A percentile compares a stretch with the other conserved stretches of the same genome.
Evolutionary conservation across 495 filamentous ascomycete species (phyloP).

Genomic region (Geoglossum glabrum): DNA sequence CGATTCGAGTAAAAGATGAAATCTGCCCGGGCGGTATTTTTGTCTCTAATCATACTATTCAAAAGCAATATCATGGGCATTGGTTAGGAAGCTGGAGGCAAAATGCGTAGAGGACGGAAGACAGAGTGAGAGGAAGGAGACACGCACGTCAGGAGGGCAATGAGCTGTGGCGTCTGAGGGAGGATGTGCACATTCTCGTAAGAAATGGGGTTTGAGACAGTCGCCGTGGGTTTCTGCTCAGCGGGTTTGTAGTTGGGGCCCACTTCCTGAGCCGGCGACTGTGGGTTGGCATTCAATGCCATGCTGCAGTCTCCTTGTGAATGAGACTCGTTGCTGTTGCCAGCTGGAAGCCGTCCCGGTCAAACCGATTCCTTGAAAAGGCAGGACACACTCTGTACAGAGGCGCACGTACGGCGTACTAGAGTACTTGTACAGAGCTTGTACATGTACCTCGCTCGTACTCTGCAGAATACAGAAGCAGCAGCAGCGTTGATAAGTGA

Average conservation of each 20-base stretch:
- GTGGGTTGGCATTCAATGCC: conserved; percentile 2
- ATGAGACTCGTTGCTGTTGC: too few species aligned
- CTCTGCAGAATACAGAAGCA: too few species aligned
- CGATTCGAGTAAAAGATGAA: conserved; percentile 99
- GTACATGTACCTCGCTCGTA: too few species aligned
- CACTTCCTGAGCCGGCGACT: conserved; percentile 47
- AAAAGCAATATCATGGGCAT: not conserved
- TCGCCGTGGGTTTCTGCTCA: conserved; percentile 68
- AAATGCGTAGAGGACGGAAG: not conserved
- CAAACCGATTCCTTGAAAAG: too few species aligned
- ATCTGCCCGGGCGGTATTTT: conserved; percentile 70
- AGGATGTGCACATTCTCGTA: conserved; percentile 79
- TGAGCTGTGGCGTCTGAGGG: conserved; percentile 86
- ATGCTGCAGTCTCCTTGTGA: not conserved
- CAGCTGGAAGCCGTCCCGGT: too few species aligned
- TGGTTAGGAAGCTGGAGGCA: not conserved
- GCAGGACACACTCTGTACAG: too few species aligned
- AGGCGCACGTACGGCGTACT: too few species aligned
- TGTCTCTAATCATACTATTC: conserved; percentile 83
- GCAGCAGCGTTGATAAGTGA: too few species aligned
- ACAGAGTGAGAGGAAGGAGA: not conserved
- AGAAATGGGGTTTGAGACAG: conserved; percentile 65
- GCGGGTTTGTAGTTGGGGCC: conserved; percentile 61
- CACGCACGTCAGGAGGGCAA: conserved; percentile 86
- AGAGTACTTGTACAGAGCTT: too few species aligned